Base-by-base conservation (phyloP, 1,284 basidiomycete genomes). In the Inonotus hispidus region DNA sequence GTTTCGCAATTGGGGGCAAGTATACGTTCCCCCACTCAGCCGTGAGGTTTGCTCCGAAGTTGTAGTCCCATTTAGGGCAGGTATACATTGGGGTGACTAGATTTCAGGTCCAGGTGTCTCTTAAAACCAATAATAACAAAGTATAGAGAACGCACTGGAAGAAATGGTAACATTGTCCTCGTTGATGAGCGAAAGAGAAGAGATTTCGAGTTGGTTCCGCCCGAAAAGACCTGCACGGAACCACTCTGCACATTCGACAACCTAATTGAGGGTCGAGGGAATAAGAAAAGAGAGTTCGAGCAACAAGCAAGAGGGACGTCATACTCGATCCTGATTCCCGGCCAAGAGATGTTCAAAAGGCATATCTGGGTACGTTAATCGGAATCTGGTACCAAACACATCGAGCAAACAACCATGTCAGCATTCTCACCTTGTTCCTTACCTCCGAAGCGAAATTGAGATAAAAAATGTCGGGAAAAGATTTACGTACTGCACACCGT, bases 221-320 rank as follows among this genome's bases (percentile, higher is more conserved):
- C 78, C 79, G 63, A 78, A 77, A 65, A 78, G 76, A 7, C 77
- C 77, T 37, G 73, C 68, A 19, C 72, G 71, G 63, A 81, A 80
- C 72, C 77, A 81, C 63, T 77, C 71, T 0, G 79, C 74, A 5
- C 74, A 76, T 63, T 80, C 77, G 19, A 78, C 63, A 32, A 77
- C 70, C 71, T 71, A 21, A n/a, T n/a, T n/a, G n/a, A n/a, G n/a
- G n/a, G n/a, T n/a, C n/a, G n/a, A n/a, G n/a, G n/a, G n/a, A n/a
- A n/a, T n/a, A n/a, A n/a, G n/a, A n/a, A n/a, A n/a, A n/a, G n/a
- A n/a, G n/a, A n/a, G n/a, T n/a, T n/a, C n/a, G n/a, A n/a, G n/a
- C n/a, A n/a, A n/a, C n/a, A n/a, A n/a, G n/a, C n/a, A n/a, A n/a
- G n/a, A n/a, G n/a, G n/a, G n/a, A n/a, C n/a, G n/a, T n/a, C 65